Evolutionary conservation across 768 basidiomycete genomes (phyloP).

Genomic region (Hygrocybe coccinea): DNA sequence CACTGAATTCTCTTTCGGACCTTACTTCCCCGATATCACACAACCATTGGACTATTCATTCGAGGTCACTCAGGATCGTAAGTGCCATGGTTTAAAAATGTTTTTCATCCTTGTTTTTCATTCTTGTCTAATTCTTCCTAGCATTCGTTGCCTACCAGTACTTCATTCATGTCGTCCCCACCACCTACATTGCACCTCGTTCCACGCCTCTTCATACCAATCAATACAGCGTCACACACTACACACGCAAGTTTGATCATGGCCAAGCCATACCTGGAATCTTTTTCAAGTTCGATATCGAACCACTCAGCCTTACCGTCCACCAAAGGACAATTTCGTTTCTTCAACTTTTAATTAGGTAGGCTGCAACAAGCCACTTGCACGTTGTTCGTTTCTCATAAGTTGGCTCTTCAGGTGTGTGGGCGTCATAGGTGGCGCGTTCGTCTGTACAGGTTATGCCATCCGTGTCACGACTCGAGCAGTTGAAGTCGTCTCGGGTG

Average conservation of each 20-base stretch:
- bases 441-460: constrained; percentile 79
- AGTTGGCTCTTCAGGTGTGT: constrained; percentile 46
- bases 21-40: constrained; percentile 90
- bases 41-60: constrained; percentile 93
- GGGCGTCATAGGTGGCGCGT: constrained; percentile 91
- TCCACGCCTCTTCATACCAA: constrained; percentile 61
- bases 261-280: constrained; percentile 84
- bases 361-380: constrained; percentile 1
- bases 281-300: constrained; percentile 97
- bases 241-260: constrained; percentile 69
- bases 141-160: constrained; percentile 92
- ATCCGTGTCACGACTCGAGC: constrained; percentile 61
- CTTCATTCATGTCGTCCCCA: constrained; percentile 92
- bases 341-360: constrained; percentile 74
- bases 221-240: constrained; percentile 95
- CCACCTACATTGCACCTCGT: constrained; percentile 80
- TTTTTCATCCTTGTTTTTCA: not conserved
- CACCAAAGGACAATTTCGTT: constrained; percentile 85
- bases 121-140: constrained; percentile 26
- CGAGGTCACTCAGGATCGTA: constrained; percentile 65
- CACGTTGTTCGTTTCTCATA: not conserved
- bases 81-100: constrained; percentile 25
- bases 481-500: constrained; percentile 59
- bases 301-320: constrained; percentile 81
- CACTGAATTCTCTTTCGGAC: constrained; percentile 94